A percentile compares a stretch with the other conserved stretches of the same genome.
Evolutionary conservation across 2,329 filamentous ascomycete genomes (phyloP).

Genomic region (Ceratocystis harringtonii): DNA sequence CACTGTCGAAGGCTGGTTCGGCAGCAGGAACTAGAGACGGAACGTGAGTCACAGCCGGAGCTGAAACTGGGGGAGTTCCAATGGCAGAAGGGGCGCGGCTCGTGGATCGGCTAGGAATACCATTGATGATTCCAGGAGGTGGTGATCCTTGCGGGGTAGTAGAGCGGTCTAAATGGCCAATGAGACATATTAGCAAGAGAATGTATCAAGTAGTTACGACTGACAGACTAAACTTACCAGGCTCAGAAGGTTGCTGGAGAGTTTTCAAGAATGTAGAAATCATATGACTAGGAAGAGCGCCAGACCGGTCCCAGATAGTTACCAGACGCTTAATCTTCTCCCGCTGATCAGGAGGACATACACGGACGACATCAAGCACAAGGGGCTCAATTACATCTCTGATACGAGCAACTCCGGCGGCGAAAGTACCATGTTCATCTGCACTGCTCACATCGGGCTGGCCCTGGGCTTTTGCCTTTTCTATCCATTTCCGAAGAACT

Average conservation of each 20-base stretch:
- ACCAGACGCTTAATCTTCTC: conserved; percentile 88
- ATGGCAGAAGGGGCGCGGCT: conserved; percentile 19
- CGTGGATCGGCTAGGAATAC: conserved; percentile 22
- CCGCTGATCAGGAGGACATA: conserved; percentile 84
- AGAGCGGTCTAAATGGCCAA: conserved; percentile 38
- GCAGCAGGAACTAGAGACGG: conserved; percentile 21
- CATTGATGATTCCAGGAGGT: conserved; percentile 32
- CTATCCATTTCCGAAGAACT: conserved; percentile 97
- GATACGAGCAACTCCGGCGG: conserved; percentile 89
- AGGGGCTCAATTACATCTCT: conserved; percentile 84
- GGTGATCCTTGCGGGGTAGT: conserved; percentile 57
- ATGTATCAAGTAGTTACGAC: neutral
- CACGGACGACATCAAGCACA: conserved; percentile 88
- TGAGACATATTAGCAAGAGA: conserved; percentile 7
- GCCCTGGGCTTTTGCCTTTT: conserved; percentile 75
- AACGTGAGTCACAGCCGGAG: conserved; percentile 27
- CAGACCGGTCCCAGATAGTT: conserved; percentile 94
- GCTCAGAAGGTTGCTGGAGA: conserved; percentile 43
- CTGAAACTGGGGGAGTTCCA: conserved; percentile 25
- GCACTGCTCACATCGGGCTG: conserved; percentile 69
- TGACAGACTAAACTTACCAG: conserved; percentile 43
- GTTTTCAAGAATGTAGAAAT: conserved; percentile 72
- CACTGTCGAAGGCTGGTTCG: conserved; percentile 28
- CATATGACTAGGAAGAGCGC: conserved; percentile 72
- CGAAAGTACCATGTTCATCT: conserved; percentile 71